Evolutionary conservation across 2,329 filamentous ascomycete species (phyloP).

Genomic region (Scleromitrula shiraiana): DNA sequence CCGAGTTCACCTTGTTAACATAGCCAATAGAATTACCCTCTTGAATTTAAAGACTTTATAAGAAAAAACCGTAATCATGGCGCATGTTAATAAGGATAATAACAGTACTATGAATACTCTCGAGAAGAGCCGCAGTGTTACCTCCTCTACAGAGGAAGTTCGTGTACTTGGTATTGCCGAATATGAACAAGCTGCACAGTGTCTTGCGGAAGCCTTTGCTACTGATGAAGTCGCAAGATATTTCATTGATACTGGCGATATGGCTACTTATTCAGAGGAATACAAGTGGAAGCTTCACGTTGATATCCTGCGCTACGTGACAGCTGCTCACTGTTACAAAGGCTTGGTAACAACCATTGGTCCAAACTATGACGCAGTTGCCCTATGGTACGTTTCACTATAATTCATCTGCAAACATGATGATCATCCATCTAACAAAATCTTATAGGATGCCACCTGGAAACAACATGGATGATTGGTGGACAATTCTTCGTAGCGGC

Average conservation of each 20-base stretch:
- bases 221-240: conserved; percentile 68
- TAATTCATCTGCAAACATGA: not conserved
- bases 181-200: conserved; percentile 61
- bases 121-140: conserved; percentile 28
- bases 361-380: conserved; percentile 67
- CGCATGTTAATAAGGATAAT: conserved; percentile 32
- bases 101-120: conserved; percentile 14
- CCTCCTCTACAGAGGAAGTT: conserved; percentile 42
- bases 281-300: conserved; percentile 70
- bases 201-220: conserved; percentile 70
- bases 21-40: not conserved
- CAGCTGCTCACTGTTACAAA: conserved; percentile 65
- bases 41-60: not conserved
- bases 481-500: conserved; percentile 64
- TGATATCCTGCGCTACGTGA: conserved; percentile 69
- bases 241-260: conserved; percentile 64
- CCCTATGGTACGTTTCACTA: conserved; percentile 56
- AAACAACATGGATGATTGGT: conserved; percentile 63
- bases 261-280: conserved; percentile 52
- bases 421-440: not conserved
- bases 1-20: conserved; percentile 17
- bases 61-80: conserved; percentile 24
- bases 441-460: conserved; percentile 74
- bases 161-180: conserved; percentile 58
- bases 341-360: conserved; percentile 70